Conservation (phyloP, 2,329 filamentous ascomycete genomes). For the Trichophyton simii region DNA sequence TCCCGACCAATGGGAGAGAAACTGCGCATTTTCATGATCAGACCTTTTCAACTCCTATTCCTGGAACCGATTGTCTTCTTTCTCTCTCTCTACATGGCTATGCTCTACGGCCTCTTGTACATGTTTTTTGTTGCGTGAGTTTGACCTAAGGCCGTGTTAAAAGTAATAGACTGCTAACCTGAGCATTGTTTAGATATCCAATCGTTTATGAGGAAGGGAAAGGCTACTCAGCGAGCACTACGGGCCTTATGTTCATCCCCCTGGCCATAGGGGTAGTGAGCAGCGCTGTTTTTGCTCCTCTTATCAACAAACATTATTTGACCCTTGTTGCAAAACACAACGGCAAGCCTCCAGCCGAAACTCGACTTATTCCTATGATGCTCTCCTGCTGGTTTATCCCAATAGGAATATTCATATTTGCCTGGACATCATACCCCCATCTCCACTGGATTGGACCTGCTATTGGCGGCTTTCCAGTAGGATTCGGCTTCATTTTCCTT, state of each 20-base stretch:
- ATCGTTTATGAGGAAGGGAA: conserved; percentile 67
- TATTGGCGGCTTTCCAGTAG: conserved; percentile 58
- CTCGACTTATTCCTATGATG: conserved; percentile 74
- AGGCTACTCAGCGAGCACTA: conserved; percentile 59
- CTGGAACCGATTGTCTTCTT: conserved; percentile 74
- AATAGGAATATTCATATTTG: conserved; percentile 54
- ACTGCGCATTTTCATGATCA: conserved; percentile 60
- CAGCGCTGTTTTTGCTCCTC: conserved; percentile 54
- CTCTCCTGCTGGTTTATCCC: conserved; percentile 60
- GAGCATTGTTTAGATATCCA: conserved; percentile 26
- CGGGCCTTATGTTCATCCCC: conserved; percentile 79
- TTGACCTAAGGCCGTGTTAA: conserved; percentile 30
- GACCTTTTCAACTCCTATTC: conserved; percentile 78
- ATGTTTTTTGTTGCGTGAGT: conserved; percentile 43
- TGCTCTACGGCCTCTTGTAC: conserved; percentile 45
- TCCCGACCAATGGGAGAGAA: conserved; percentile 55
- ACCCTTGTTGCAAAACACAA: conserved; percentile 48
- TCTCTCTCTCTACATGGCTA: conserved; percentile 73
- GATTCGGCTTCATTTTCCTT: conserved; percentile 72
- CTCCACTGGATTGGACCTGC: conserved; percentile 60
- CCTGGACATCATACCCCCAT: conserved; percentile 53
- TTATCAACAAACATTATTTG: conserved; percentile 74
- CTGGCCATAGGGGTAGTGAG: conserved; percentile 61
- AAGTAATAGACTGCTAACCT: conserved; percentile 10
- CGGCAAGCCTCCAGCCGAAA: conserved; percentile 64